Conservation (phyloP, 345 rosid genomes). For the Streptanthus diversifolius region DNA sequence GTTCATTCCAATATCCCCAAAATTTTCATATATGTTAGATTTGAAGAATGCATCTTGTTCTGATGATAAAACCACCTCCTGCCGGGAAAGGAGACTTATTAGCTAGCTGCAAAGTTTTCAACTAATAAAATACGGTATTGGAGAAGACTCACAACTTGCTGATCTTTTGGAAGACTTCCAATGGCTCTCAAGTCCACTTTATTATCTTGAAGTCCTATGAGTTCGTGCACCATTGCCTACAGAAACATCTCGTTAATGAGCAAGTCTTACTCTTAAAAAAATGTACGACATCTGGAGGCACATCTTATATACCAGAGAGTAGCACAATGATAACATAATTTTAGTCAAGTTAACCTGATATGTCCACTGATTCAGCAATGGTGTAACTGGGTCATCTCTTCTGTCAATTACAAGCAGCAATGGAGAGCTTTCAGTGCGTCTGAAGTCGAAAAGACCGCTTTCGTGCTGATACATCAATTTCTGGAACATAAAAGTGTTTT, state of each 20-base stretch:
- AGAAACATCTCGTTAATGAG: constrained; percentile 28
- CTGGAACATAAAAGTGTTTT: constrained; percentile 44
- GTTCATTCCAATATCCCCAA: constrained; percentile 98
- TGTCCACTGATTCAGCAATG: constrained; percentile 96
- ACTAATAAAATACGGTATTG: background rate
- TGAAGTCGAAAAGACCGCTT: constrained; percentile 92
- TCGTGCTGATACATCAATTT: constrained; percentile 98
- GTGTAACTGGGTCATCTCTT: constrained; percentile 97
- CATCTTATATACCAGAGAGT: constrained; percentile 9
- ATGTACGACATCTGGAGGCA: constrained; percentile 15
- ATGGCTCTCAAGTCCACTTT: constrained; percentile 80
- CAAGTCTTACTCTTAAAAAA: constrained; percentile 14
- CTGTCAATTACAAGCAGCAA: constrained; percentile 78
- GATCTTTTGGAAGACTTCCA: constrained; percentile 71
- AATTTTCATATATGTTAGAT: constrained; percentile 87
- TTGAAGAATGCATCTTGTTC: constrained; percentile 91
- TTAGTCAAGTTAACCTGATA: constrained; percentile 62
- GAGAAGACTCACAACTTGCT: constrained; percentile 54
- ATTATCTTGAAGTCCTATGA: constrained; percentile 87
- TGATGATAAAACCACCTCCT: constrained; percentile 96
- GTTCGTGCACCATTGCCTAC: constrained; percentile 97
- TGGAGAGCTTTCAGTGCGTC: constrained; percentile 89
- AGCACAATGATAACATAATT: background rate
- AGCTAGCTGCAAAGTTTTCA: constrained; percentile 8
- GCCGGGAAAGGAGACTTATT: constrained; percentile 22